Percentiles rank a stretch among this genome's conserved stretches.
Conservation (phyloP, 768 basidiomycete genomes). For the Rhizopogon vulgaris region DNA sequence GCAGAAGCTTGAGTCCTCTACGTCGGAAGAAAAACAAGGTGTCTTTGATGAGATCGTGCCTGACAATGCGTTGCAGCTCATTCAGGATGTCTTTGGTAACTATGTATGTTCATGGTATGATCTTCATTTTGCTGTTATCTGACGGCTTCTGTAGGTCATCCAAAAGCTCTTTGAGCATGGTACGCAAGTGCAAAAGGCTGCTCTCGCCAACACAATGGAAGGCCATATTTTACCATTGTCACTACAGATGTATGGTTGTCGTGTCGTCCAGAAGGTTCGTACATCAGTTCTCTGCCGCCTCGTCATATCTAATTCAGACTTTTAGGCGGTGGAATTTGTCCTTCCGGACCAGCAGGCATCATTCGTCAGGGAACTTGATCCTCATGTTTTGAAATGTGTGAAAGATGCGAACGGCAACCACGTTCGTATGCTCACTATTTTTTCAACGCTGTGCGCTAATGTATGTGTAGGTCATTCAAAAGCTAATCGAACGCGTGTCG, state of each 20-base stretch:
- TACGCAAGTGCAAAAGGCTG: constrained; percentile 63
- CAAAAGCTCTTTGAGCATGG: constrained; percentile 93
- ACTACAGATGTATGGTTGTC: constrained; percentile 92
- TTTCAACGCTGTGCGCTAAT: constrained; percentile 3
- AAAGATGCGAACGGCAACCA: constrained; percentile 94
- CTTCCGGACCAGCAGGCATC: constrained; percentile 69
- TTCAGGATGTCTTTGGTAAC: constrained; percentile 94
- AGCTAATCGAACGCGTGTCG: constrained; percentile 75
- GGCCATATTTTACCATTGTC: constrained; percentile 72
- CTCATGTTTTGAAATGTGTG: constrained; percentile 77
- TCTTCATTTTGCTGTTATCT: constrained; percentile 2
- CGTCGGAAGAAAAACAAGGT: constrained; percentile 69
- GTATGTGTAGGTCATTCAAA: constrained; percentile 68
- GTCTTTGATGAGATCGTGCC: constrained; percentile 89
- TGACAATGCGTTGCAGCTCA: constrained; percentile 62
- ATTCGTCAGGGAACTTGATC: constrained; percentile 76
- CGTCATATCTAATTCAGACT: constrained; percentile 2
- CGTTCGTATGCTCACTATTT: constrained; percentile 40
- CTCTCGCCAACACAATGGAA: constrained; percentile 68
- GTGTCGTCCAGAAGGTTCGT: constrained; percentile 86
- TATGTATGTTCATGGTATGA: constrained; percentile 51
- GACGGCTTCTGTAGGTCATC: constrained; percentile 55
- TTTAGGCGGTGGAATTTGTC: constrained; percentile 78
- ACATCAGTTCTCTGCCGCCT: neutral
- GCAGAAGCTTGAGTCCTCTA: constrained; percentile 70